Base-by-base conservation (phyloP, 2,329 filamentous ascomycete genomes). In the Juglanconis oblonga region DNA sequence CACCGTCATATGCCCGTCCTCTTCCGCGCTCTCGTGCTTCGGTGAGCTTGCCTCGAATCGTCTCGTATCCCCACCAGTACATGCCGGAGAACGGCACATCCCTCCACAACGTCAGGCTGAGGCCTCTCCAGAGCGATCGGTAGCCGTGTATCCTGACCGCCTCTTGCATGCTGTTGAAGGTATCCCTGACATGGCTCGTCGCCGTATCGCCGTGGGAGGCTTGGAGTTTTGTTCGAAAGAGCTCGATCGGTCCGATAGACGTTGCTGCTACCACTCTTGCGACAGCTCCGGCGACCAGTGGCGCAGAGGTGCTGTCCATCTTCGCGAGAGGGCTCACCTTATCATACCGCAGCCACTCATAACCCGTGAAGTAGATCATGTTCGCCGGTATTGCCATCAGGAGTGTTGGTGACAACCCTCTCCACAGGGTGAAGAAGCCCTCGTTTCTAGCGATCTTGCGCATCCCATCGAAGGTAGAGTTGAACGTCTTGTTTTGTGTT, bases 1-100 rank as follows among this genome's bases (percentile, higher is more conserved):
- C 73, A 32, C 69, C 59, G 4, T 75, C 72, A 14, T 76, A 74
- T 32, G 68, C 70, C 40, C 77, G 75, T 0, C 80, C 81, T 32
- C 77, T 73, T 31, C 74, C 71, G 54, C 78, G 76, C 70, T 82
- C 84, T 65, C 92, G 87, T 52, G 85, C 75, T 66, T 93, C 87
- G 1, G 87, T 89, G 59, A 98, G 75, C 55, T 78, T 77, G 31
- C 87, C 86, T 56, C 92, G 87, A 58, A 94, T 87, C 17, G 85
- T 87, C 77, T 99, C 95, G 72, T 99, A 99, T 11, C 95, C 94
- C 87, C 90, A 96, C 95, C 95, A 99, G 78, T 99, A 99, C 49
- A 99, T 84, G 3, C 90, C 95, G 1, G 94, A 98, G 70, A 99
- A 99, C 0, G 95, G 95, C 0, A 98, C 95, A 71, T 99, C 95